A percentile compares a stretch with the other conserved stretches of the same genome.
Conservation (phyloP, 2,329 filamentous ascomycete genomes). For the Spiromastix sp. region DNA sequence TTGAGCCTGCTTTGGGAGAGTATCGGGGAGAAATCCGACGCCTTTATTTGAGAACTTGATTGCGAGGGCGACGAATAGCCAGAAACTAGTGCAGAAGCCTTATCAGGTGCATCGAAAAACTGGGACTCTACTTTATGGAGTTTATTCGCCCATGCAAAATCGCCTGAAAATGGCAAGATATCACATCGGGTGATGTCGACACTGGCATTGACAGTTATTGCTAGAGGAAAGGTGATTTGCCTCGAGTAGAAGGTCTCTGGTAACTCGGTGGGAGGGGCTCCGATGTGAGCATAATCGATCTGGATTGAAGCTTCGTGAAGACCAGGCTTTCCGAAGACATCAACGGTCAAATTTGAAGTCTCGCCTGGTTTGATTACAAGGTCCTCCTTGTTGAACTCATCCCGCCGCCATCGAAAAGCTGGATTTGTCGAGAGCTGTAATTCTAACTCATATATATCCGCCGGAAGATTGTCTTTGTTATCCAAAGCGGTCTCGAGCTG, state of each 20-base stretch:
- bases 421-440: constrained; percentile 65
- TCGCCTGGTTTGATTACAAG: constrained; percentile 56
- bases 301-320: constrained; percentile 70
- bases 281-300: constrained; percentile 78
- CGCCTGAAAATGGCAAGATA: constrained; percentile 59
- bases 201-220: constrained; percentile 84
- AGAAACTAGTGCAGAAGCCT: too few relatives aligned
- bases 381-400: constrained; percentile 36
- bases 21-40: constrained; percentile 36
- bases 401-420: constrained; percentile 49
- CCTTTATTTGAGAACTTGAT: constrained; percentile 16
- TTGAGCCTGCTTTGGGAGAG: constrained; percentile 32
- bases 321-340: constrained; percentile 77
- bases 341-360: constrained; percentile 65
- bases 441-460: constrained; percentile 79
- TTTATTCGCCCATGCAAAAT: constrained; percentile 53
- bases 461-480: constrained; percentile 65
- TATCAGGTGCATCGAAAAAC: not conserved
- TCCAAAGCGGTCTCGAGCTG: constrained; percentile 64
- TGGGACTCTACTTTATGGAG: constrained; percentile 6
- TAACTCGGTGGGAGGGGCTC: constrained; percentile 56
- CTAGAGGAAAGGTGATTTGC: constrained; percentile 69
- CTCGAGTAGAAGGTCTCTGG: constrained; percentile 71
- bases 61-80: constrained; percentile 1
- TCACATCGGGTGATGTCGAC: constrained; percentile 74